Percentiles rank a stretch among this genome's conserved stretches.
phyloP scores from a whole-genome alignment of 2,329 filamentous ascomycete species.

The Cordyceps javanica region DNA sequence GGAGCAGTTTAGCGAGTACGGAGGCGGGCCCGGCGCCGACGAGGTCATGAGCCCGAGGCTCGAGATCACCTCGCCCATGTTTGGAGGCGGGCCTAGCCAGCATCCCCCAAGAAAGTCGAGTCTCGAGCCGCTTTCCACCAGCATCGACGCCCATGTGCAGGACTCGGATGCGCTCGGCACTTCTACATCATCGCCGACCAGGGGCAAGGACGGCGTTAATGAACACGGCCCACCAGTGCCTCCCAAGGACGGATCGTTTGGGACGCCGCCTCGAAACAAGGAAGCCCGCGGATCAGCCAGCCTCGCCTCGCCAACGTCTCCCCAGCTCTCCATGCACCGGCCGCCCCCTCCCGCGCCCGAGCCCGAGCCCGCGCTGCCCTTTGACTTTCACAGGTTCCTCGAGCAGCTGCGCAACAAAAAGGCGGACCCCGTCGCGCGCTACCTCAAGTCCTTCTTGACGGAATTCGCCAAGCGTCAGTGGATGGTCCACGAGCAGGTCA shows the following conservation, averaged over 20 bases:
- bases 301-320: slow-evolving; percentile 36
- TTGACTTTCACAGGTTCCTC: slow-evolving; percentile 95
- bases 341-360: slow-evolving; percentile 67
- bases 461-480: slow-evolving; percentile 98
- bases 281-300: slow-evolving; percentile 30
- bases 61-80: slow-evolving; percentile 73
- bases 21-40: slow-evolving; percentile 63
- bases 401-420: slow-evolving; percentile 94
- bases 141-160: slow-evolving; percentile 33
- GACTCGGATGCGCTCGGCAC: slow-evolving; percentile 36
- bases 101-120: slow-evolving; percentile 84
- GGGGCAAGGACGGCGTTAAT: slow-evolving; percentile 29
- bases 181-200: slow-evolving; percentile 33
- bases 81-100: slow-evolving; percentile 52
- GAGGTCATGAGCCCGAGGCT: slow-evolving; percentile 90
- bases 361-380: slow-evolving; percentile 79
- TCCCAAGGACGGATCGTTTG: slow-evolving; percentile 50
- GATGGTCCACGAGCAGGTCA: slow-evolving; percentile 99
- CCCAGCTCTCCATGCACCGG: slow-evolving; percentile 46
- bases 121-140: slow-evolving; percentile 56
- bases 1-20: slow-evolving; percentile 82
- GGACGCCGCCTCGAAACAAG: slow-evolving; percentile 29
- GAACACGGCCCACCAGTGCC: slow-evolving; percentile 52
- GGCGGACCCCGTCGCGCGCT: slow-evolving; percentile 95
- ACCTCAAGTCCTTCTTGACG: slow-evolving; percentile 85